phyloP scores from a whole-genome alignment of 495 filamentous ascomycete species.

The Xylona heveae region DNA sequence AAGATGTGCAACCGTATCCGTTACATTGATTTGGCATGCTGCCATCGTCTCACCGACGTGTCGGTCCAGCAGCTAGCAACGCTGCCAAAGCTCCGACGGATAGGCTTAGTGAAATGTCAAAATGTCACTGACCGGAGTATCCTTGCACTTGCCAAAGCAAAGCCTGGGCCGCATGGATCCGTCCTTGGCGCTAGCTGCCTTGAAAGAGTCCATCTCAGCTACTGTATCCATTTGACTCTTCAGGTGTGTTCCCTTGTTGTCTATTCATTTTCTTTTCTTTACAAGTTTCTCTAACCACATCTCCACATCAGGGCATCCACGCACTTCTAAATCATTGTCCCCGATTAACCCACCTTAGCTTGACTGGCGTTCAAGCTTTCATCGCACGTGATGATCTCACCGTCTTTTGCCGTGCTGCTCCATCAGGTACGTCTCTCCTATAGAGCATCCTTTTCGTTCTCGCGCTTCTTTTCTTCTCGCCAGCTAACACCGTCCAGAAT shows the following conservation, averaged over 20 bases:
- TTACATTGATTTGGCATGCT: slow-evolving; percentile 96
- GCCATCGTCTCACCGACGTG: slow-evolving; percentile 64
- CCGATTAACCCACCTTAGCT: slow-evolving; percentile 78
- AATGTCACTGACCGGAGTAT: slow-evolving; percentile 81
- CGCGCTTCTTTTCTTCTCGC: no score
- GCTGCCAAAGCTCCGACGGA: slow-evolving; percentile 79
- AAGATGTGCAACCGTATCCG: slow-evolving; percentile 78
- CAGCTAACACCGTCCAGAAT: slow-evolving; percentile 35
- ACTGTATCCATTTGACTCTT: slow-evolving; percentile 66
- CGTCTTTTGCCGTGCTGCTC: slow-evolving; percentile 67
- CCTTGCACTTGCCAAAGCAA: slow-evolving; percentile 48
- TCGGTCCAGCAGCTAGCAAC: slow-evolving; percentile 71
- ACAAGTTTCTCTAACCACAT: slow-evolving; percentile 1
- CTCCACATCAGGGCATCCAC: slow-evolving; percentile 58
- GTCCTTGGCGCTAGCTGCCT: slow-evolving; percentile 35
- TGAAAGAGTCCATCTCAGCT: slow-evolving; percentile 92
- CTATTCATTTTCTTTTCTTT: slow-evolving; percentile 4
- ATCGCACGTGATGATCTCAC: slow-evolving; percentile 57
- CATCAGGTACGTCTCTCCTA: slow-evolving; percentile 29
- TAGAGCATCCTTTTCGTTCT: background rate
- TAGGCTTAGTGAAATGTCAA: slow-evolving; percentile 86
- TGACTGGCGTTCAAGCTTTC: slow-evolving; percentile 83
- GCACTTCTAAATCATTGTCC: slow-evolving; percentile 77
- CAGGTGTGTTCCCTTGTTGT: slow-evolving; percentile 31
- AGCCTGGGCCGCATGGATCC: slow-evolving; percentile 21